phyloP scores from a whole-genome alignment of 202 grass and related monocot species.

The Eragrostis tef region DNA sequence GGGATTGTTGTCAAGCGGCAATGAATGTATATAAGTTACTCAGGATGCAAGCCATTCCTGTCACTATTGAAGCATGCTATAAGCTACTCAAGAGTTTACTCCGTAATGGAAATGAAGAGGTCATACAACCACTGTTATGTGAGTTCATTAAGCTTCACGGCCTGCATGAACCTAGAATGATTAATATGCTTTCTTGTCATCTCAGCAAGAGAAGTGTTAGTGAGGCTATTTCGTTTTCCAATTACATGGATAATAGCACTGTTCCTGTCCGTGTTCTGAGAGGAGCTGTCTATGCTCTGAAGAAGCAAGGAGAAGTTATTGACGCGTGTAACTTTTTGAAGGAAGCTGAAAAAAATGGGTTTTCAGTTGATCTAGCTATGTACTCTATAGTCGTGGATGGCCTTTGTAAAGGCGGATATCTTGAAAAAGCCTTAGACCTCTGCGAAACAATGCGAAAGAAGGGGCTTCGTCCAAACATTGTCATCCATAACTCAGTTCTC shows the following conservation, averaged over 20 bases:
- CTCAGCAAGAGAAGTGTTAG: conserved; percentile 62
- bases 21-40: conserved; percentile 68
- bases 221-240: conserved; percentile 65
- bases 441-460: conserved; percentile 77
- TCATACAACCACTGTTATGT: conserved; percentile 56
- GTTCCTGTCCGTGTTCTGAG: conserved; percentile 68
- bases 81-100: conserved; percentile 63
- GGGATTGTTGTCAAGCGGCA: conserved; percentile 57
- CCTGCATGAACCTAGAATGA: conserved; percentile 56
- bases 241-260: conserved; percentile 43
- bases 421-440: conserved; percentile 79
- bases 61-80: conserved; percentile 68
- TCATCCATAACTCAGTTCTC: conserved; percentile 85
- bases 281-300: conserved; percentile 59
- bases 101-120: conserved; percentile 57
- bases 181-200: conserved; percentile 69
- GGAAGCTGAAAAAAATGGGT: conserved; percentile 63
- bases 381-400: conserved; percentile 76
- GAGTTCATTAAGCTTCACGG: conserved; percentile 75
- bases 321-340: conserved; percentile 73
- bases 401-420: conserved; percentile 81
- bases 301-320: conserved; percentile 70
- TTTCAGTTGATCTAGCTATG: conserved; percentile 63
- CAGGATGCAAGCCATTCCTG: conserved; percentile 50
- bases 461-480: conserved; percentile 66